These are phyloP conservation scores for Nothophaeocryptopus gaeumannii DNA, from an alignment of 2,329 filamentous ascomycete genomes.

Conservation along the genomic window DNA sequence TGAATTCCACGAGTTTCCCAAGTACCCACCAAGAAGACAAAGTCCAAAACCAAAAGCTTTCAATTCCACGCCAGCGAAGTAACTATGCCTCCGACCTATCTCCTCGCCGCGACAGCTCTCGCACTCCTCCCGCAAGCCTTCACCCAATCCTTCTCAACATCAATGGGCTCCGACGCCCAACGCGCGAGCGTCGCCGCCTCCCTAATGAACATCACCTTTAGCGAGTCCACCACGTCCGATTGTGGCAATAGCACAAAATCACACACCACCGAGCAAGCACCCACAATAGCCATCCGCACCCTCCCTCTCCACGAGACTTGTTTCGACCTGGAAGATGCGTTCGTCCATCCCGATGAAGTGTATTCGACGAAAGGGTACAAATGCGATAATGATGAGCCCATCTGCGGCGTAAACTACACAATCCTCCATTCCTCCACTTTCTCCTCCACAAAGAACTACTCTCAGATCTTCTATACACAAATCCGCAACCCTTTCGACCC, in stretches of 20 bases:
- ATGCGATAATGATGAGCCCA: not conserved
- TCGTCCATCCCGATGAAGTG: not conserved
- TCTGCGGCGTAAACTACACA: conserved; percentile 9
- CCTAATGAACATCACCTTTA: conserved; percentile 60
- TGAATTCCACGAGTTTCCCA: no score
- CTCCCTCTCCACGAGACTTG: conserved; percentile 3
- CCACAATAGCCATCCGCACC: conserved; percentile 47
- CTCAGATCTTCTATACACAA: conserved; percentile 8
- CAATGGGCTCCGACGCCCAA: conserved; percentile 5
- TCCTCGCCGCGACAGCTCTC: not conserved
- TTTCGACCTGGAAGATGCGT: conserved; percentile 5
- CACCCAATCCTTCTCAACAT: conserved; percentile 3
- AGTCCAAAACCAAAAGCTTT: no score
- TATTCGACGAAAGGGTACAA: conserved; percentile 2
- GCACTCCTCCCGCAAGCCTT: not conserved
- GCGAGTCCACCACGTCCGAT: conserved; percentile 48
- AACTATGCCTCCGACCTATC: no score
- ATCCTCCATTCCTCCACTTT: not conserved
- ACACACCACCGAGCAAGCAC: conserved; percentile 38
- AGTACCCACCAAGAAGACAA: no score
- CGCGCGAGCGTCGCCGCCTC: conserved; percentile 4
- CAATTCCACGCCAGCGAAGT: no score
- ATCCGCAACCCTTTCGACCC: conserved; percentile 3
- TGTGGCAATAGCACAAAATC: conserved; percentile 47
- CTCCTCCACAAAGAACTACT: conserved; percentile 1